Conservation (phyloP, 1,139 yeast genomes). For the Candida sanyaensis region DNA sequence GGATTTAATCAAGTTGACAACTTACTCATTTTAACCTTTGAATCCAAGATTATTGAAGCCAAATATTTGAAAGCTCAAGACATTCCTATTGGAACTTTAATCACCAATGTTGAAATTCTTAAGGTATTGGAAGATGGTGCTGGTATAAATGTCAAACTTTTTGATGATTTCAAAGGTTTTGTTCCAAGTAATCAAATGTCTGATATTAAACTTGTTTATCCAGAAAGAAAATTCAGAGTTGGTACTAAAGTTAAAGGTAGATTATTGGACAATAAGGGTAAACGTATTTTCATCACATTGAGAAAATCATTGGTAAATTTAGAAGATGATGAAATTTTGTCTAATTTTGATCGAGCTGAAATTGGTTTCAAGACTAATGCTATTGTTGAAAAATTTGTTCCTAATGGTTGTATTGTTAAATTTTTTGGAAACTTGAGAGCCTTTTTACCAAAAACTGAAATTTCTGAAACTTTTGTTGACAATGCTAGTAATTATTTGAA, state of each 20-base stretch:
- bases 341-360: conserved; percentile 52
- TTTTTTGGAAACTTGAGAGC: conserved; percentile 82
- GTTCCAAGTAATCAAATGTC: conserved; percentile 80
- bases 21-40: conserved; percentile 65
- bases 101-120: conserved; percentile 58
- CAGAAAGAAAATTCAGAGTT: conserved; percentile 86
- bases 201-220: conserved; percentile 81
- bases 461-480: conserved; percentile 82
- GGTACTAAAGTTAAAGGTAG: conserved; percentile 83
- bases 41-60: conserved; percentile 62
- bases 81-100: conserved; percentile 71
- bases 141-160: conserved; percentile 71
- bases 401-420: conserved; percentile 78
- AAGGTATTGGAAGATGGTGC: conserved; percentile 61
- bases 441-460: conserved; percentile 82
- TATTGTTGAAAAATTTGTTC: conserved; percentile 70
- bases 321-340: conserved; percentile 59
- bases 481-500: conserved; percentile 78
- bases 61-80: conserved; percentile 68
- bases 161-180: conserved; percentile 68
- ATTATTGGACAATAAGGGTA: conserved; percentile 44
- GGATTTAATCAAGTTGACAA: conserved; percentile 72
- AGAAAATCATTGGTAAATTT: conserved; percentile 79
- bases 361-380: conserved; percentile 71
- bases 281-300: conserved; percentile 61